Base-by-base conservation (phyloP, 805 yeast species). In the Candida cerambycidarum region DNA sequence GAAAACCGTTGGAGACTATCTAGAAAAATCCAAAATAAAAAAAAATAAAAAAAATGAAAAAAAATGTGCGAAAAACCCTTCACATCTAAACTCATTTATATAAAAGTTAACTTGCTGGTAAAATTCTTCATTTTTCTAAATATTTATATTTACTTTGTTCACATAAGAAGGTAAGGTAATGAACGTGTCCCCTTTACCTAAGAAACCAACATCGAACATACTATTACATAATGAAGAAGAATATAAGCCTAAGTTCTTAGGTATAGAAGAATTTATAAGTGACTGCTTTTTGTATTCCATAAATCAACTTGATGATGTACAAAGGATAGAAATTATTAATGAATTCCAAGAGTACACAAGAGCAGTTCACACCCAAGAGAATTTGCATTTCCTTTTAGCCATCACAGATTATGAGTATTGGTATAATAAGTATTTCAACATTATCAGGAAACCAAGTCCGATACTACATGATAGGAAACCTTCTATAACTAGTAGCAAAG, bases 401-500 rank as follows among this genome's bases (percentile, higher is more conserved):
- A 71, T 74, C 13, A 73, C 55, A 53, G 68, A 66, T 38, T 75
- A 75, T 53, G 78, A 75, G 47, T 62, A 67, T 53, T 61, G 61
- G 40, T 71, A 69, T 62, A 72, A 69, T 42, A 46, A 46, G 28
- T 39, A 44, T 10, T 50, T 45, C 21, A 35, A 43, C 16, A 13
- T n/a, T 15, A 12, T 25, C 14, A 38, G 34, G 24, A n/a, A n/a
- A n/a, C 19, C 41, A 12, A 50, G 41, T 32, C 16, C 50, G 1
- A 39, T 39, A 11, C 29, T n/a, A n/a, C n/a, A n/a, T n/a, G 27
- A 18, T 12, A 35, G 48, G 38, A 38, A 40, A 19, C 28, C 37
- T 11, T 32, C 46, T 16, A n/a, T 30, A 4, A 33, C 46, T 1
- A 28, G 31, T 4, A 54, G 59, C 18, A 41, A 58, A 15, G 51